Conservation (phyloP, 139 green algal species). For the Haematococcus lacustris region DNA sequence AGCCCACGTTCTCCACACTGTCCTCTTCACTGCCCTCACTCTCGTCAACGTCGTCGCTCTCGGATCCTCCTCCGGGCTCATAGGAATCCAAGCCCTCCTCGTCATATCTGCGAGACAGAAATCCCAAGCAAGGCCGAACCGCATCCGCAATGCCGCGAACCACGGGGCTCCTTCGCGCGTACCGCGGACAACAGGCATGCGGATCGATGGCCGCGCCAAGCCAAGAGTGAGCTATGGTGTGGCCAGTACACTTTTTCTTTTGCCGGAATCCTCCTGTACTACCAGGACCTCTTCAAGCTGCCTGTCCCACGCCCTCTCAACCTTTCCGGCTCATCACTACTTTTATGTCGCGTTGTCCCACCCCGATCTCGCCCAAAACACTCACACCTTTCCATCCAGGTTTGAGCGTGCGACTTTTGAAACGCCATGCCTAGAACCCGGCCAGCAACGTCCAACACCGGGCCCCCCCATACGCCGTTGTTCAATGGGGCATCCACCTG, state of each 20-base stretch:
- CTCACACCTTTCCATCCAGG: constrained; percentile 28
- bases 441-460: constrained; percentile 59
- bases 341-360: neutral
- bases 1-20: constrained; percentile 51
- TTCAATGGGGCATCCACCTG: constrained; percentile 70
- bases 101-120: constrained; percentile 16
- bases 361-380: no score
- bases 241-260: neutral
- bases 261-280: neutral
- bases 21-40: neutral
- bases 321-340: neutral
- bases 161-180: neutral
- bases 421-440: constrained; percentile 85
- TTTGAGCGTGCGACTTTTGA: constrained; percentile 49
- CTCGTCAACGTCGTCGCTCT: no score
- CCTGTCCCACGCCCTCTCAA: neutral
- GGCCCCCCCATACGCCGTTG: constrained; percentile 58
- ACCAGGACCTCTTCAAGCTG: neutral
- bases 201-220: no score
- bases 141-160: neutral
- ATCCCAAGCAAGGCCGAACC: neutral
- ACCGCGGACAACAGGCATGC: no score
- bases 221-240: no score
- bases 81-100: constrained; percentile 5
- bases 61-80: neutral